phyloP scores from a whole-genome alignment of 169 alveolate species.

The Babesia gibsoni region DNA sequence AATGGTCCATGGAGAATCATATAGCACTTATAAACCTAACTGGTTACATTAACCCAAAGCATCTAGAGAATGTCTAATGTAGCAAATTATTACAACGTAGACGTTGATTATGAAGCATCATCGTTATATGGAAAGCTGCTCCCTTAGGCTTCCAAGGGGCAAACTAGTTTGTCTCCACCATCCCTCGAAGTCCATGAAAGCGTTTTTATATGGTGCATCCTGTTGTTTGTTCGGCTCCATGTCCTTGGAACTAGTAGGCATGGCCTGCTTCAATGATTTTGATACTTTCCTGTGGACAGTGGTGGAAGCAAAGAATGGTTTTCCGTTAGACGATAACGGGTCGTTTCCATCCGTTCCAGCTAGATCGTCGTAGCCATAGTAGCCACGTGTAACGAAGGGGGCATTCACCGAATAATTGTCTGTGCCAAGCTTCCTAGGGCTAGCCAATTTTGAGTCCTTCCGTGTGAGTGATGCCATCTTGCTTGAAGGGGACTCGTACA shows the following conservation, averaged over 20 bases:
- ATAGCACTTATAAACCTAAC: too few species aligned
- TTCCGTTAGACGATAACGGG: background rate
- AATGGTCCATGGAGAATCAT: too few species aligned
- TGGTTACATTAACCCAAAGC: too few species aligned
- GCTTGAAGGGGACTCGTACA: constrained; percentile 31
- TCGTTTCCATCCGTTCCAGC: background rate
- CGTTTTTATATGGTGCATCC: background rate
- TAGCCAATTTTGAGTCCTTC: too few species aligned
- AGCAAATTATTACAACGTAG: too few species aligned
- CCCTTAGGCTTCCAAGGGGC: constrained; percentile 8
- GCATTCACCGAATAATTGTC: too few species aligned
- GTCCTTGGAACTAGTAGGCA: background rate
- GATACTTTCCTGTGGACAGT: too few species aligned
- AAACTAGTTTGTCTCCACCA: constrained; percentile 33
- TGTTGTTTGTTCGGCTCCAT: background rate
- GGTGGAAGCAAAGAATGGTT: background rate
- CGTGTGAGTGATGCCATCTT: too few species aligned
- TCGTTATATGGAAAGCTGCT: constrained; percentile 30
- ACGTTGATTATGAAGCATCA: too few species aligned
- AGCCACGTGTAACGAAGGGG: constrained; percentile 18
- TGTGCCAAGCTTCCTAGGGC: too few species aligned
- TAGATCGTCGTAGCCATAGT: constrained; percentile 28
- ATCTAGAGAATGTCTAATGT: too few species aligned
- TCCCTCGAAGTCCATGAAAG: constrained; percentile 25
- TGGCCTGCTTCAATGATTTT: background rate